Evolutionary conservation across 495 filamentous ascomycete genomes (phyloP), one percentile per base, ranked within the genome.

Genomic region (Penicillium malachiteum): DNA sequence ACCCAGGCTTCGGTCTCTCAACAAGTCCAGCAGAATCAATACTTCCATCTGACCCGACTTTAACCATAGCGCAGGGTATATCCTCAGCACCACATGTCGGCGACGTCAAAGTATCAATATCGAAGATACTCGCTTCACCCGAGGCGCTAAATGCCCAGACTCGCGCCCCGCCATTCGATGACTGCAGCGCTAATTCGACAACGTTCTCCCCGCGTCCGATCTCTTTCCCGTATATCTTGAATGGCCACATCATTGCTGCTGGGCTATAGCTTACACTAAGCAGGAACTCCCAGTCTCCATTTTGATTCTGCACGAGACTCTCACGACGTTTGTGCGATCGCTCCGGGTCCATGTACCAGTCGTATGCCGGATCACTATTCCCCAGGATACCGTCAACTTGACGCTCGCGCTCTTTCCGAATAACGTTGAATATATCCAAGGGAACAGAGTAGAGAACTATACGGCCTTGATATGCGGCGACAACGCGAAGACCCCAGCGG

Each of bases 361-460:
- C 68, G 12, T 63, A 58, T 0, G 67, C 65, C 0, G 72, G 58
- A 17, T 73, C 68, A 37, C 67, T 70, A 34, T 72, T 64, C 0
- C 71, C 74, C 67, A 77, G 71, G 0, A 73, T 57, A 5, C 66
- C 62, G n/a, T 68, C 65, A 0, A 52, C 56, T 56, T 74, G 72
- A 2, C 60, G 56, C 39, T 73, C 63, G 4, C 74, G 71, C 45
- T 77, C 74, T 38, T 64, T 71, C 26, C 67, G 66, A 18, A 77
- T 63, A 7, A 75, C 67, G 47, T 79, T 70, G 48, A 84, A 85
- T 2, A 83, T 65, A 65, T 90, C 87, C 0, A 80, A 64, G 0
- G 87, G 85, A 8, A 91, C 70, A 8, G 80, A 82, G 60, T 85
- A 91, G 0, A 91, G 63, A 40, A 82, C 76, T 14, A 90, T 67